phyloP scores from a whole-genome alignment of 2,329 filamentous ascomycete species.

The Aspergillus thermomutatus region DNA sequence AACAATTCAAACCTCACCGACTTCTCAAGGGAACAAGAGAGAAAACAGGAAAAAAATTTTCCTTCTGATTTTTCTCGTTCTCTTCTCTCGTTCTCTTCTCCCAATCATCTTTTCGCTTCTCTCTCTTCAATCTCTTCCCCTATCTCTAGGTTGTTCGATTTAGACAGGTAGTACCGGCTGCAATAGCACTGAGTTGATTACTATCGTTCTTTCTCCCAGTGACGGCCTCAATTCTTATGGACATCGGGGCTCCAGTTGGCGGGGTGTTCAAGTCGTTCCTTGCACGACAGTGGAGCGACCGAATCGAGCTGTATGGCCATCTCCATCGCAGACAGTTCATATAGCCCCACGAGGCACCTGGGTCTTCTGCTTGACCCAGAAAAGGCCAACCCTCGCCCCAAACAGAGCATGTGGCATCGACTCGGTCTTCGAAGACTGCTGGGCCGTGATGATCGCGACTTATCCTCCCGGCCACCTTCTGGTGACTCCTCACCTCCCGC shows the following conservation, averaged over 20 bases:
- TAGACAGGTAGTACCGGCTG: not conserved
- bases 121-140: conserved; percentile 2
- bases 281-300: conserved; percentile 24
- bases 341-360: conserved; percentile 34
- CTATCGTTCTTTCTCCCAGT: not conserved
- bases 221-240: conserved; percentile 34
- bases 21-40: conserved; percentile 10
- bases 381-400: conserved; percentile 30
- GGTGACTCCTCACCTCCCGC: conserved; percentile 13
- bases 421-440: conserved; percentile 42
- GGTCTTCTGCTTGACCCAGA: conserved; percentile 34
- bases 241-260: conserved; percentile 30
- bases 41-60: not conserved
- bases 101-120: conserved; percentile 2
- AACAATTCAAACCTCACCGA: conserved; percentile 18
- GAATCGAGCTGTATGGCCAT: conserved; percentile 40
- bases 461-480: conserved; percentile 23
- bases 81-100: conserved; percentile 5
- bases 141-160: not conserved
- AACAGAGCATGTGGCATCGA: conserved; percentile 47
- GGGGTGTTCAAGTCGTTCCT: conserved; percentile 35
- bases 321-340: conserved; percentile 38
- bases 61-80: conserved; percentile 4
- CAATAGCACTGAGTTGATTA: not conserved
- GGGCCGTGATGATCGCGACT: conserved; percentile 38